These are phyloP conservation scores for Ustilago esculenta DNA, from an alignment of 1,284 basidiomycete genomes.

Conservation along the genomic window DNA sequence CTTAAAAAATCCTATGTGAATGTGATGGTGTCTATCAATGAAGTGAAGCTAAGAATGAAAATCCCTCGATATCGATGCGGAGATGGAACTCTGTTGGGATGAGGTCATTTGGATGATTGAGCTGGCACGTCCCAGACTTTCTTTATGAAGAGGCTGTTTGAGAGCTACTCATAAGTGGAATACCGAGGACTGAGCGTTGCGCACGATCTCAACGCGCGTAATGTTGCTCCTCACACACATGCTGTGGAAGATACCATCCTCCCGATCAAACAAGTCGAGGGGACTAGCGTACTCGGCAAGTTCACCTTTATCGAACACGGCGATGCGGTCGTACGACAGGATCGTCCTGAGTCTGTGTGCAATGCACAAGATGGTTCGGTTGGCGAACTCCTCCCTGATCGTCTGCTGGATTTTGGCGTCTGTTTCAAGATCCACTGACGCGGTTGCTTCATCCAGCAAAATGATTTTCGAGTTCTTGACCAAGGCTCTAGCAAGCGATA, in stretches of 20 bases:
- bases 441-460: slow-evolving; percentile 76
- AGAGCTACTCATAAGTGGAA: slow-evolving; percentile 3
- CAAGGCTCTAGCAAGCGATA: slow-evolving; percentile 66
- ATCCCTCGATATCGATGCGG: no score
- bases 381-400: slow-evolving; percentile 81
- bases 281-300: slow-evolving; percentile 80
- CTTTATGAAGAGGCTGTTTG: no score
- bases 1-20: no score
- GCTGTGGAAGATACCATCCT: slow-evolving; percentile 74
- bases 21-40: no score
- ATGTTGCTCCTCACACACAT: slow-evolving; percentile 80
- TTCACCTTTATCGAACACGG: slow-evolving; percentile 79
- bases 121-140: no score
- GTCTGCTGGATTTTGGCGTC: slow-evolving; percentile 85
- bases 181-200: slow-evolving; percentile 12
- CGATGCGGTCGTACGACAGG: slow-evolving; percentile 80
- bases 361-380: slow-evolving; percentile 81
- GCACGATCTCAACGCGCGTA: slow-evolving; percentile 70
- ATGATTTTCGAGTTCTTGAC: slow-evolving; percentile 62
- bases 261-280: slow-evolving; percentile 71
- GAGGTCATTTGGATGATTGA: no score
- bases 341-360: slow-evolving; percentile 80
- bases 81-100: no score
- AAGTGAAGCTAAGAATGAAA: no score
- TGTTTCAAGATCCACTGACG: slow-evolving; percentile 80